A percentile compares a stretch with the other conserved stretches of the same genome.
Evolutionary conservation across 768 basidiomycete species (phyloP).

Genomic region (Suillus hirtellus): DNA sequence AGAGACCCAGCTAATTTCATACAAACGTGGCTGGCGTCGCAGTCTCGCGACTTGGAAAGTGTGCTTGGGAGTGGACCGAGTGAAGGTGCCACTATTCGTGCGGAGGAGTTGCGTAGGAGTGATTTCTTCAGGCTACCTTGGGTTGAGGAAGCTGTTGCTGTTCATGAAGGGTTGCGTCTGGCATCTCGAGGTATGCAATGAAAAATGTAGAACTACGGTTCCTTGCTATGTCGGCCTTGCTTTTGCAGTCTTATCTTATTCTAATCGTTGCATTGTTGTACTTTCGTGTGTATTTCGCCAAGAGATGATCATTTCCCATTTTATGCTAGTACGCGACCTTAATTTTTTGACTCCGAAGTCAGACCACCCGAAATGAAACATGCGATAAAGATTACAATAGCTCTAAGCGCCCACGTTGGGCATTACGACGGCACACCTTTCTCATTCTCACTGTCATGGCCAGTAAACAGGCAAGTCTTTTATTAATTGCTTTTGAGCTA

Average conservation of each 20-base stretch:
- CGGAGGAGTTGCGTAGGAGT: slow-evolving; percentile 84
- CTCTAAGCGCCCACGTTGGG: neutral
- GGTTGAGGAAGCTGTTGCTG: slow-evolving; percentile 86
- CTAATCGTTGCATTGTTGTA: slow-evolving; percentile 8
- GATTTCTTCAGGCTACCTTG: slow-evolving; percentile 92
- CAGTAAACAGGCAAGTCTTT: slow-evolving; percentile 56
- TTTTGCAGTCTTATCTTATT: slow-evolving; percentile 5
- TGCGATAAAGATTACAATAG: slow-evolving; percentile 18
- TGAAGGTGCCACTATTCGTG: slow-evolving; percentile 76
- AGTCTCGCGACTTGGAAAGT: slow-evolving; percentile 87
- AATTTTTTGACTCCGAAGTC: slow-evolving; percentile 14
- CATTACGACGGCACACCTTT: slow-evolving; percentile 4
- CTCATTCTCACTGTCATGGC: slow-evolving; percentile 46
- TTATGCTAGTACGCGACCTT: slow-evolving; percentile 6
- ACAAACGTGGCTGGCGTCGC: slow-evolving; percentile 88
- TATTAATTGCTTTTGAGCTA: neutral
- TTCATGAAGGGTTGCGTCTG: slow-evolving; percentile 79
- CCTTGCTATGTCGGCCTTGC: slow-evolving; percentile 2
- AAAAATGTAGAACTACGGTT: neutral
- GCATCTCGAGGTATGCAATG: slow-evolving; percentile 51
- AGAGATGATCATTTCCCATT: slow-evolving; percentile 7
- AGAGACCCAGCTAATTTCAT: slow-evolving; percentile 78
- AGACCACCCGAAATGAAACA: slow-evolving; percentile 9
- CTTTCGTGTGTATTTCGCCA: slow-evolving; percentile 1
- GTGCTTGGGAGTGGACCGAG: slow-evolving; percentile 86